Conservation (phyloP, 495 filamentous ascomycete genomes). For the Peziza echinospora region DNA sequence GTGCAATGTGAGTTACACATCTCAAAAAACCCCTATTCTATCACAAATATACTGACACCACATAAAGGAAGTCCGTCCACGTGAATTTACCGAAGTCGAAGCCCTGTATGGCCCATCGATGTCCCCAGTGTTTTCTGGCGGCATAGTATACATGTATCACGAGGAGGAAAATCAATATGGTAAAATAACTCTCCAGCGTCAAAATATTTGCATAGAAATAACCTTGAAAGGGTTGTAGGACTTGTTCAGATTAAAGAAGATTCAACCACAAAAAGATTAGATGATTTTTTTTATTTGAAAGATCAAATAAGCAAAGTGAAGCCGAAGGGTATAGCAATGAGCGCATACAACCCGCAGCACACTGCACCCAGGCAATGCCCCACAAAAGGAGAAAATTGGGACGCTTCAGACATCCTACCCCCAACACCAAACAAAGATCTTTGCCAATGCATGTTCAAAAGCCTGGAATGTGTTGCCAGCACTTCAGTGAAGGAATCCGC, state of each 20-base stretch:
- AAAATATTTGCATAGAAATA: no score
- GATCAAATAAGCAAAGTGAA: constrained; percentile 42
- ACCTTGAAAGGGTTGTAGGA: no score
- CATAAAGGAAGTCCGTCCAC: constrained; percentile 35
- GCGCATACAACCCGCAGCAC: constrained; percentile 58
- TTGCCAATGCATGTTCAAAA: constrained; percentile 62
- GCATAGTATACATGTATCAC: constrained; percentile 96
- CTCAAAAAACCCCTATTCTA: no score
- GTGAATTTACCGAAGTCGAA: constrained; percentile 67
- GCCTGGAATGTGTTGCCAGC: constrained; percentile 46
- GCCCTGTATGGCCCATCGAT: constrained; percentile 64
- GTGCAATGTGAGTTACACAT: constrained; percentile 50
- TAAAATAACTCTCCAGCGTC: constrained; percentile 37
- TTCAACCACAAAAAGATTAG: constrained; percentile 38
- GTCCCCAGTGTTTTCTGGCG: constrained; percentile 71
- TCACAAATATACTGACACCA: no score
- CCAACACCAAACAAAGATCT: constrained; percentile 53
- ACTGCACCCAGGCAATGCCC: constrained; percentile 53
- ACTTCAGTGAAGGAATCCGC: constrained; percentile 27
- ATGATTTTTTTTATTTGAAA: constrained; percentile 56
- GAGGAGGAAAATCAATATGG: constrained; percentile 80
- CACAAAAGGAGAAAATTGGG: constrained; percentile 38
- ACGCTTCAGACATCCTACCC: constrained; percentile 47
- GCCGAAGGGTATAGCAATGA: constrained; percentile 42
- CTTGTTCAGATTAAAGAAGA: no score